Percentiles rank a stretch among this genome's conserved stretches.
Evolutionary conservation across 2,329 filamentous ascomycete genomes (phyloP).

Genomic region (Plenodomus biglobosus): DNA sequence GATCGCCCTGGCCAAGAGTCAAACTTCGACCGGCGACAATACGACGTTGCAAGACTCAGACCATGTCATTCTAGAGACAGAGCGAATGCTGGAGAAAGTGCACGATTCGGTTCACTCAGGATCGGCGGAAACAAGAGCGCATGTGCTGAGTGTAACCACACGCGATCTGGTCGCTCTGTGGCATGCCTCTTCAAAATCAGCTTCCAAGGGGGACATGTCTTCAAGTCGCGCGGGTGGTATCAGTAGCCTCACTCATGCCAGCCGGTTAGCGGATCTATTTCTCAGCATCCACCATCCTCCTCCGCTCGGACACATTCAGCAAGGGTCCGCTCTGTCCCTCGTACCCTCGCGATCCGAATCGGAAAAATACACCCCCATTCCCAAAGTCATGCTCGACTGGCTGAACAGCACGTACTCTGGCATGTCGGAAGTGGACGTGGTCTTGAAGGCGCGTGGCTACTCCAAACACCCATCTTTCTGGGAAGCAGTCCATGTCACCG

Average conservation of each 20-base stretch:
- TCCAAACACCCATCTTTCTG: constrained; percentile 79
- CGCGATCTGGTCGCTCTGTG: constrained; percentile 42
- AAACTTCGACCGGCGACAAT: constrained; percentile 60
- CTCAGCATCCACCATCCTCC: constrained; percentile 71
- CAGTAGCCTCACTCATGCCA: constrained; percentile 69
- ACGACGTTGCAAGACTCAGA: constrained; percentile 68
- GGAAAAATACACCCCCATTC: constrained; percentile 56
- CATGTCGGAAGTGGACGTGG: constrained; percentile 64
- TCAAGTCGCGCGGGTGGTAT: constrained; percentile 50
- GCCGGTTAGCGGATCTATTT: constrained; percentile 75
- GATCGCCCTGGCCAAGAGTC: constrained; percentile 69
- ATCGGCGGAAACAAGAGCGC: constrained; percentile 31
- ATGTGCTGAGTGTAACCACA: constrained; percentile 30
- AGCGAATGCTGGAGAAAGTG: constrained; percentile 61
- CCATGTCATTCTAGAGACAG: constrained; percentile 72
- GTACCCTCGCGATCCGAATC: constrained; percentile 26
- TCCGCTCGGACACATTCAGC: constrained; percentile 27
- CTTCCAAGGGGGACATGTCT: constrained; percentile 12
- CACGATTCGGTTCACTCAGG: constrained; percentile 38
- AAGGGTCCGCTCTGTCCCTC: constrained; percentile 27
- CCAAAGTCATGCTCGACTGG: constrained; percentile 82
- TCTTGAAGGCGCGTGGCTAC: constrained; percentile 69
- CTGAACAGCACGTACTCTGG: constrained; percentile 73
- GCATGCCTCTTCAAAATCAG: constrained; percentile 54
- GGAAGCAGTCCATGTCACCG: constrained; percentile 70